phyloP scores from a whole-genome alignment of 83 land plant genomes.

The Diphasiastrum complanatum region DNA sequence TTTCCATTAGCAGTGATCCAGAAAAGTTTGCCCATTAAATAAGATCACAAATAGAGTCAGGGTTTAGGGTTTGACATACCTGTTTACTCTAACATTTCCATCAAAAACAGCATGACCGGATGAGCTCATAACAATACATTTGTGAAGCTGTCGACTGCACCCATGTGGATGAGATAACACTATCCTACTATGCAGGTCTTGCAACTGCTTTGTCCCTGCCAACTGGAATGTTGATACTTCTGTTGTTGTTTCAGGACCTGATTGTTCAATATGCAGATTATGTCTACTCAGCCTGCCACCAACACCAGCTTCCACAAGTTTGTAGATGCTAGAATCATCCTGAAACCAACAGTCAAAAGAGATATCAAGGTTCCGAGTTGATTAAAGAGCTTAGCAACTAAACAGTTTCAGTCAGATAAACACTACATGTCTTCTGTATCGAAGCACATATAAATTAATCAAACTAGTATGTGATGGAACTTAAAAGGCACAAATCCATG shows the following conservation, averaged over 20 bases:
- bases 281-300: conserved; percentile 8
- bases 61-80: no score
- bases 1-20: no score
- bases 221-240: conserved; percentile 9
- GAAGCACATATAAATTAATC: no score
- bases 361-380: no score
- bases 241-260: conserved; percentile 4
- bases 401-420: no score
- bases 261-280: conserved; percentile 13
- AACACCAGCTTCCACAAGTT: conserved; percentile 1
- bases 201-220: conserved; percentile 3
- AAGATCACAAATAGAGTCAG: no score
- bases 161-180: conserved; percentile 6
- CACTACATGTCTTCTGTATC: no score
- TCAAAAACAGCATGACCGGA: conserved; percentile 14
- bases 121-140: conserved; percentile 11
- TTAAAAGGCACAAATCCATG: no score
- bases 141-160: conserved; percentile 6
- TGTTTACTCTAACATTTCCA: conserved; percentile 8
- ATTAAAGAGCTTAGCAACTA: no score
- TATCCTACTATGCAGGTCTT: conserved; percentile 6
- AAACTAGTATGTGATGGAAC: no score
- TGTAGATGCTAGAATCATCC: conserved; percentile 3
- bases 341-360: no score
- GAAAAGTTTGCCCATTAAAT: no score